Percentiles rank a stretch among this genome's conserved stretches.
Conservation (phyloP, 345 rosid genomes). For the Erysimum cheiranthoides region DNA sequence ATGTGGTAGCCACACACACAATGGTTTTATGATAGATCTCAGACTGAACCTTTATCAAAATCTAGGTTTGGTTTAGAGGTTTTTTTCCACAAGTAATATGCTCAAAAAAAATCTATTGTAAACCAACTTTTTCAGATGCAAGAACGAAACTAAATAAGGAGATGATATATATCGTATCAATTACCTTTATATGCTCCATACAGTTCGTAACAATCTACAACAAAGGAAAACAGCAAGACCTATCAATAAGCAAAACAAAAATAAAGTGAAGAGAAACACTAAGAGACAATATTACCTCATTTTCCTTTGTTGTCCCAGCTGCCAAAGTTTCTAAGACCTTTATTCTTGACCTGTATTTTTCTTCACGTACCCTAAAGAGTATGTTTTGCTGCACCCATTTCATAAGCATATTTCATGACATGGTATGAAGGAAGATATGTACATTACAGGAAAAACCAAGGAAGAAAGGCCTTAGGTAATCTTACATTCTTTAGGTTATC, state of each 20-base stretch:
- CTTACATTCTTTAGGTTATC: constrained; percentile 77
- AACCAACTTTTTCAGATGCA: constrained; percentile 29
- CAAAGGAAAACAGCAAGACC: constrained; percentile 22
- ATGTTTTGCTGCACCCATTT: constrained; percentile 71
- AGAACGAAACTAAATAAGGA: not conserved
- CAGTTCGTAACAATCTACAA: constrained; percentile 55
- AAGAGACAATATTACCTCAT: constrained; percentile 60
- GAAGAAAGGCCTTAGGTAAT: constrained; percentile 31
- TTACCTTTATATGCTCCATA: constrained; percentile 59
- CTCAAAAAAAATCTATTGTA: not conserved
- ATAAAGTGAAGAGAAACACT: constrained; percentile 4
- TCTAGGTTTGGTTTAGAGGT: not conserved
- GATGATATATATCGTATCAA: constrained; percentile 9
- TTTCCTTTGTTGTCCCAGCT: constrained; percentile 75
- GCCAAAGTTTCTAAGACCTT: constrained; percentile 80
- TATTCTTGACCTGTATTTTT: constrained; percentile 75
- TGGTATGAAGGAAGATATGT: constrained; percentile 34
- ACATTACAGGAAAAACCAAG: constrained; percentile 14
- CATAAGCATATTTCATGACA: constrained; percentile 38
- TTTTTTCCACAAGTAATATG: constrained; percentile 6
- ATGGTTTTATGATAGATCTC: constrained; percentile 6
- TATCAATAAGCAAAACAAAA: constrained; percentile 18
- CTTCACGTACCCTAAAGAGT: constrained; percentile 66
- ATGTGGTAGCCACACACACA: not conserved
- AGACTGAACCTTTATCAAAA: constrained; percentile 3